These are phyloP conservation scores for Xerocomellus intermedius DNA, from an alignment of 768 basidiomycete genomes.

Conservation along the genomic window DNA sequence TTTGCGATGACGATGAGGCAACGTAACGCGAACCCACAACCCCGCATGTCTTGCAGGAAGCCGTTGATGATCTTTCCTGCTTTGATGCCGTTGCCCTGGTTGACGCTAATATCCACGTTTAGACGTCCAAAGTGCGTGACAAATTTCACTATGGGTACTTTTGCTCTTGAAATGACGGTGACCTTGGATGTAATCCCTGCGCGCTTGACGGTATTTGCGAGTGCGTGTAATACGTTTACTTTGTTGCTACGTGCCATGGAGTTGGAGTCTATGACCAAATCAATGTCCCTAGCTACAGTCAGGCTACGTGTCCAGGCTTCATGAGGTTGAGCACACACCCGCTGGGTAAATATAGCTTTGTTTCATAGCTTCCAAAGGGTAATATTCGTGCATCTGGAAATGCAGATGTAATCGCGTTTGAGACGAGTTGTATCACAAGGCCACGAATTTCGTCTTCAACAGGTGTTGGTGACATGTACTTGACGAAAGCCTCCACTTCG, in stretches of 20 bases:
- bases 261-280: constrained; percentile 83
- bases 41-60: constrained; percentile 64
- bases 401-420: constrained; percentile 54
- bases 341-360: constrained; percentile 87
- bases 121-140: constrained; percentile 77
- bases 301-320: constrained; percentile 6
- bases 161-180: constrained; percentile 88
- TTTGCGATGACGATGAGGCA: constrained; percentile 87
- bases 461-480: constrained; percentile 84
- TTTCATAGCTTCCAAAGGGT: constrained; percentile 92
- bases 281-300: constrained; percentile 72
- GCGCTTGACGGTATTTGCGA: constrained; percentile 76
- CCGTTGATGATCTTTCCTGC: constrained; percentile 79
- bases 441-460: constrained; percentile 84
- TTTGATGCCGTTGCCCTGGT: constrained; percentile 81
- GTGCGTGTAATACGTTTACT: constrained; percentile 65
- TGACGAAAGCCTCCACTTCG: constrained; percentile 82
- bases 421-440: constrained; percentile 68
- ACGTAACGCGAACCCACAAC: constrained; percentile 65
- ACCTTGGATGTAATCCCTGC: constrained; percentile 75
- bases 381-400: constrained; percentile 81
- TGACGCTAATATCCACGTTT: constrained; percentile 91
- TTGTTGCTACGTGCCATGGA: constrained; percentile 72
- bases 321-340: constrained; percentile 56
- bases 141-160: constrained; percentile 97